A percentile compares a stretch with the other conserved stretches of the same genome.
Conservation (phyloP, 1,284 basidiomycete genomes). For the Moesziomyces sp. region DNA sequence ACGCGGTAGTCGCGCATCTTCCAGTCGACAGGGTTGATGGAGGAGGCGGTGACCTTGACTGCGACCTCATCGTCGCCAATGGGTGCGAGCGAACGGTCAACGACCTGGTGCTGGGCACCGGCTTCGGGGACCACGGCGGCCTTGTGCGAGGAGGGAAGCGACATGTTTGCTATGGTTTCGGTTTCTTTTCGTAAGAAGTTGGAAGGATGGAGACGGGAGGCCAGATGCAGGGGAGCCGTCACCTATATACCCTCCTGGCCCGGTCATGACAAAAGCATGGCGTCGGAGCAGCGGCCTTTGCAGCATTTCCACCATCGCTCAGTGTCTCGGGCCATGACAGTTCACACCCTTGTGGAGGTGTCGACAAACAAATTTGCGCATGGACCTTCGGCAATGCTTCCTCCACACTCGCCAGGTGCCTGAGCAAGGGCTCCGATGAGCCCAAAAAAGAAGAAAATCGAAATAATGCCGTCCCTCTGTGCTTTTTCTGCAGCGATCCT, state of each 20-base stretch:
- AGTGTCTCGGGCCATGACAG: too few relatives aligned
- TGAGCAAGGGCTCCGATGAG: too few relatives aligned
- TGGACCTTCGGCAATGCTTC: too few relatives aligned
- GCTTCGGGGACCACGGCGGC: constrained; percentile 41
- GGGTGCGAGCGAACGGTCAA: constrained; percentile 27
- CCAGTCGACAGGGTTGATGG: constrained; percentile 61
- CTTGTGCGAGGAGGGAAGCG: constrained; percentile 33
- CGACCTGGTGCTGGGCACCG: constrained; percentile 27
- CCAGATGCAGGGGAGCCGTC: too few relatives aligned
- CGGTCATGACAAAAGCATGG: too few relatives aligned
- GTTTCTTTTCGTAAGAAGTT: not conserved
- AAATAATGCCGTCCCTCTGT: not conserved
- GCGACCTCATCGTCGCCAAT: constrained; percentile 41
- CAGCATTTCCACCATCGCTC: too few relatives aligned
- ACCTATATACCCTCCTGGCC: too few relatives aligned
- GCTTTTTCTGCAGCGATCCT: not conserved
- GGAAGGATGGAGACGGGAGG: not conserved
- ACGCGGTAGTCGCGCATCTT: constrained; percentile 49
- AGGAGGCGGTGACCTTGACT: constrained; percentile 47
- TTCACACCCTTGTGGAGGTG: too few relatives aligned
- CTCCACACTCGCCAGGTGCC: too few relatives aligned
- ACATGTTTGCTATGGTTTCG: constrained; percentile 12
- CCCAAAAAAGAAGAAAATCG: not conserved
- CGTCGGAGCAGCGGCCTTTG: too few relatives aligned
- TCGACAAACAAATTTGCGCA: too few relatives aligned